Base-by-base conservation (phyloP, 148 eudicot species). In the Camellia lanceoleosa region DNA sequence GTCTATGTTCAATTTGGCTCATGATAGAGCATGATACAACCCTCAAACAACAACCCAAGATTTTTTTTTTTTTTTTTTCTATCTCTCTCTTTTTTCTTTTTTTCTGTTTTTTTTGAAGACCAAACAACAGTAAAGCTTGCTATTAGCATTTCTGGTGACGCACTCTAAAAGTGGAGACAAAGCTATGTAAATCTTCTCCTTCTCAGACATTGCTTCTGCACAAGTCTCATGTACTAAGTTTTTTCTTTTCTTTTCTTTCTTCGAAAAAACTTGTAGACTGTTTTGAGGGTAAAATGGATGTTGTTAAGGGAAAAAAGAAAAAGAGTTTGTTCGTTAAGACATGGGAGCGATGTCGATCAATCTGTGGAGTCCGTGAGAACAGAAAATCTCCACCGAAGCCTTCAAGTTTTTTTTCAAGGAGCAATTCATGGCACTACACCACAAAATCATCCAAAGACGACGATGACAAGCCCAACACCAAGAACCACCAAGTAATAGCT, bases 401-500 rank as follows among this genome's bases (percentile, higher is more conserved):
- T 69, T 42, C 74, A 0, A 0, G 4, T 3, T 14, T 2, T 44
- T 55, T 82, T 3, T 56, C 74, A 4, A 89, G 78, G 77, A 70
- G 87, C 76, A 84, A 83, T 43, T 86, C 92, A 61, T 86, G 82
- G 68, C 81, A 79, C 70, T 54, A 42, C 5, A 80, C 64, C 61
- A 18, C 30, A 77, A 58, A 59, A 20, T 51, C 87, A 43, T 54
- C 79, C 14, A 30, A 30, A 30, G 38, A 30, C 38, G 38, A 30
- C 38, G 38, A 30, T 30, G 38, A 30, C 38, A 30, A 1, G 38
- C 38, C 38, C 38, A 30, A 30, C 38, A 56, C 16, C 5, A 74
- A 49, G 3, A 77, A 44, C 41, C 47, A 71, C 5, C 69, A 69
- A 7, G 71, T 80, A 30, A 30, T 30, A 30, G 79, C 92, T 0